These are phyloP conservation scores for Calonectria naviculata DNA, from an alignment of 2,329 filamentous ascomycete species.

Conservation along the genomic window DNA sequence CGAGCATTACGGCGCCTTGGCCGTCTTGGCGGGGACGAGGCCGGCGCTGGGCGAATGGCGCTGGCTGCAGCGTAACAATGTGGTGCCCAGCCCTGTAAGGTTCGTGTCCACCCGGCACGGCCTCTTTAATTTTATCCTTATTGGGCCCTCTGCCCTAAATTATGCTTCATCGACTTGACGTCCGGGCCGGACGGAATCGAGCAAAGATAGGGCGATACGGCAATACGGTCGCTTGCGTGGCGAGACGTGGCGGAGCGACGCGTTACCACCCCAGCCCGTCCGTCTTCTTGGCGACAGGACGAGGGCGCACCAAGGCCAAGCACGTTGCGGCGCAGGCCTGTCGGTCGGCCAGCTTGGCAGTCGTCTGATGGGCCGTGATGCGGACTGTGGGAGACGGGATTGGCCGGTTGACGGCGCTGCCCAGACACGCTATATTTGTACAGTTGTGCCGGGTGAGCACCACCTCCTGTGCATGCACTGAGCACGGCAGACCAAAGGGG, in stretches of 20 bases:
- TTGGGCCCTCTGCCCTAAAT: neutral
- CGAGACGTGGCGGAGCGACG: conserved; percentile 11
- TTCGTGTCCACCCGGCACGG: neutral
- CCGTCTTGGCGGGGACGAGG: neutral
- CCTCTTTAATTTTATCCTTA: neutral
- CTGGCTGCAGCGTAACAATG: neutral
- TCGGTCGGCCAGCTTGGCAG: neutral
- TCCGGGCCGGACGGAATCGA: neutral
- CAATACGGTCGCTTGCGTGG: conserved; percentile 5
- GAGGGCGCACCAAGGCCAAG: neutral
- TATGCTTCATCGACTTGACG: neutral
- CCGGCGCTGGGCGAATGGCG: neutral
- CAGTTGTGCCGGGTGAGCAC: neutral
- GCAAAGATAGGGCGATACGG: neutral
- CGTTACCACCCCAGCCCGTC: conserved; percentile 4
- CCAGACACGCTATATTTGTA: neutral
- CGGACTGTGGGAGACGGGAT: neutral
- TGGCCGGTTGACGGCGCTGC: neutral
- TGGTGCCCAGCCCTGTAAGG: neutral
- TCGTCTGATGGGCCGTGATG: neutral
- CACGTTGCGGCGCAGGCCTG: conserved; percentile 7
- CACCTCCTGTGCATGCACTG: no score
- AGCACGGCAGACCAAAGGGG: no score
- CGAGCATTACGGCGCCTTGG: conserved; percentile 9
- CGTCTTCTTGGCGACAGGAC: conserved; percentile 11